phyloP scores from a whole-genome alignment of 257 asterid species.

The Mentha longifolia region DNA sequence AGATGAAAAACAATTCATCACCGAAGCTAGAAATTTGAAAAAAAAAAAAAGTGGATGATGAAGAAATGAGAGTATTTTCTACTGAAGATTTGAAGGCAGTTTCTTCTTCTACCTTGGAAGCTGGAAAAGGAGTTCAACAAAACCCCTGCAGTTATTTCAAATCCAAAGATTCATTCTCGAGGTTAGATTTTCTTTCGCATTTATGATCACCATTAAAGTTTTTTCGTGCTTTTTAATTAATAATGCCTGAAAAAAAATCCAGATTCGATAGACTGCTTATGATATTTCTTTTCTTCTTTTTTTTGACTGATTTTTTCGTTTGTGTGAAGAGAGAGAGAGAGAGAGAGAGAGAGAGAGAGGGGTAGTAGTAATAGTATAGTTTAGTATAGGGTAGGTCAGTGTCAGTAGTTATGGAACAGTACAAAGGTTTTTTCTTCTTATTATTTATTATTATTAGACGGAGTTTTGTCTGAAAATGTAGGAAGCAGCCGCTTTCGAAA shows the following conservation, averaged over 20 bases:
- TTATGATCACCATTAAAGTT: neutral
- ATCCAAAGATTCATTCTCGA: slow-evolving; percentile 14
- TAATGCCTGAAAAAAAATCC: neutral
- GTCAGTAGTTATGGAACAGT: slow-evolving; percentile 40
- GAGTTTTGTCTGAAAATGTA: slow-evolving; percentile 53
- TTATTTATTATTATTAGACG: neutral
- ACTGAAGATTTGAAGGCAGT: neutral
- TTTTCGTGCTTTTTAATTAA: neutral
- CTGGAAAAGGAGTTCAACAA: slow-evolving; percentile 9
- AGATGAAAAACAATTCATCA: neutral
- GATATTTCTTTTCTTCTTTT: neutral
- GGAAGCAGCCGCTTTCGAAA: slow-evolving; percentile 55
- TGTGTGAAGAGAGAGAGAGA: slow-evolving; percentile 8
- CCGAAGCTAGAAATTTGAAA: slow-evolving; percentile 11
- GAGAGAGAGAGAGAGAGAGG: slow-evolving; percentile 2
- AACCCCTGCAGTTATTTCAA: neutral
- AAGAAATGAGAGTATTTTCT: slow-evolving; percentile 17
- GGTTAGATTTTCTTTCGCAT: slow-evolving; percentile 26
- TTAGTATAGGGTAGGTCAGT: slow-evolving; percentile 41
- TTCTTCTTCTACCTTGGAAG: neutral
- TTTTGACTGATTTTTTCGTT: slow-evolving; percentile 8
- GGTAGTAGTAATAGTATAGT: neutral
- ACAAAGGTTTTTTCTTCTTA: slow-evolving; percentile 9
- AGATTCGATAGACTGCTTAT: neutral
- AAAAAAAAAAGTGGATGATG: neutral